Percentiles rank a stretch among this genome's conserved stretches.
Conservation (phyloP, 1,284 basidiomycete species). For the Boletus smithii region DNA sequence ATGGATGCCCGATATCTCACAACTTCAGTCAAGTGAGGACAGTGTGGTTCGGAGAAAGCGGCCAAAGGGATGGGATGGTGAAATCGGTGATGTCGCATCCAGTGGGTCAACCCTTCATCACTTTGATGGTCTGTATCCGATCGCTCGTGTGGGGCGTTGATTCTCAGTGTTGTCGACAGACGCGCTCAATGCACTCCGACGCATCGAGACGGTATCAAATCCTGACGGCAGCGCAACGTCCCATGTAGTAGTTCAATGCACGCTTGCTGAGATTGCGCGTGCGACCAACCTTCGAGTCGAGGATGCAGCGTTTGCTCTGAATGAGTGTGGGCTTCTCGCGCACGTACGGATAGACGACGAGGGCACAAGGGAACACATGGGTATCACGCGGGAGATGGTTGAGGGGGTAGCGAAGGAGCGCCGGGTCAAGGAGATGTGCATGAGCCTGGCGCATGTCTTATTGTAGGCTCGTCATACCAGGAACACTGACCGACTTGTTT, state of each 20-base stretch:
- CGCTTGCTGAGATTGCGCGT: conserved; percentile 68
- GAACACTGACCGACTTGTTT: not conserved
- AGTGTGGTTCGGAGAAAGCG: conserved; percentile 45
- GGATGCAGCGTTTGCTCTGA: conserved; percentile 84
- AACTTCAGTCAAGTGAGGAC: conserved; percentile 39
- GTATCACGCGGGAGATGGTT: conserved; percentile 70
- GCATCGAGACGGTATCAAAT: conserved; percentile 53
- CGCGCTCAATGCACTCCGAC: conserved; percentile 45
- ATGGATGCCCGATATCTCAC: conserved; percentile 41
- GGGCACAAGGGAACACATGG: conserved; percentile 34
- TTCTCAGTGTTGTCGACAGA: conserved; percentile 33
- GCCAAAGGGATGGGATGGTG: conserved; percentile 66
- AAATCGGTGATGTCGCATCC: conserved; percentile 38
- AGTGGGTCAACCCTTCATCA: conserved; percentile 23
- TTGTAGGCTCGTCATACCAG: conserved; percentile 28
- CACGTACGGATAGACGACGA: conserved; percentile 27
- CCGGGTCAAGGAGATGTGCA: conserved; percentile 61
- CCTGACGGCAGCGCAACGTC: conserved; percentile 64
- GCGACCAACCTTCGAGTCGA: conserved; percentile 83
- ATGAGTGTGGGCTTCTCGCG: conserved; percentile 79
- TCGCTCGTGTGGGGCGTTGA: not conserved
- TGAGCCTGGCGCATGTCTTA: conserved; percentile 54
- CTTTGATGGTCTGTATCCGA: conserved; percentile 33
- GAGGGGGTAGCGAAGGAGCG: conserved; percentile 63
- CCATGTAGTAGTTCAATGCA: conserved; percentile 62